These are phyloP conservation scores for Cryphonectria naterciae DNA, from an alignment of 2,329 filamentous ascomycete genomes.

Conservation along the genomic window DNA sequence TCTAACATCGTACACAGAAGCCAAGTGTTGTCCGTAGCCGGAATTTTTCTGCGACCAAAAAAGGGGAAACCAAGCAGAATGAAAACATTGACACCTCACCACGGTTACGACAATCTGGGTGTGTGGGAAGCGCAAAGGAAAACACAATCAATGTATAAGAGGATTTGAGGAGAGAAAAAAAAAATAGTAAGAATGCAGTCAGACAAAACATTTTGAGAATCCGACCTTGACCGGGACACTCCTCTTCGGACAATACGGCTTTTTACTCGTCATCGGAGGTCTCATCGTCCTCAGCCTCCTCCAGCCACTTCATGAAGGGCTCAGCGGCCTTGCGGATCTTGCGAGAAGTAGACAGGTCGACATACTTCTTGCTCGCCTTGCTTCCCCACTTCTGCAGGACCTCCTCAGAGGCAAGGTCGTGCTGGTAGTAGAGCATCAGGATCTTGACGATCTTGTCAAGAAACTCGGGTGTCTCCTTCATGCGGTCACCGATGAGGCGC, in stretches of 20 bases:
- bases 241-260: conserved; percentile 7
- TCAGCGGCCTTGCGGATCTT: conserved; percentile 95
- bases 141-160: background rate
- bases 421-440: conserved; percentile 86
- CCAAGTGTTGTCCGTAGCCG: conserved; percentile 2
- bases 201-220: background rate
- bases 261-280: conserved; percentile 51
- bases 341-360: conserved; percentile 85
- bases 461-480: conserved; percentile 80
- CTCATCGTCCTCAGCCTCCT: conserved; percentile 77
- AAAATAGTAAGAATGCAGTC: background rate
- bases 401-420: conserved; percentile 87
- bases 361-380: conserved; percentile 98
- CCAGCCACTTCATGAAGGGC: conserved; percentile 92
- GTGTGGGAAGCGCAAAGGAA: conserved; percentile 8
- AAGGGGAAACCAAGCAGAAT: background rate
- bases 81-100: conserved; percentile 16
- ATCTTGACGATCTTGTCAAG: conserved; percentile 79
- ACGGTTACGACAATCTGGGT: conserved; percentile 25
- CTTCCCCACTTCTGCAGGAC: conserved; percentile 87
- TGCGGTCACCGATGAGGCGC: conserved; percentile 75
- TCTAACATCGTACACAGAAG: conserved; percentile 2
- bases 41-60: background rate
- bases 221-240: background rate
- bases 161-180: background rate